A percentile compares a stretch with the other conserved stretches of the same genome.
Evolutionary conservation across 179 eudicot species (phyloP).

Genomic region (Camellia oleifera): DNA sequence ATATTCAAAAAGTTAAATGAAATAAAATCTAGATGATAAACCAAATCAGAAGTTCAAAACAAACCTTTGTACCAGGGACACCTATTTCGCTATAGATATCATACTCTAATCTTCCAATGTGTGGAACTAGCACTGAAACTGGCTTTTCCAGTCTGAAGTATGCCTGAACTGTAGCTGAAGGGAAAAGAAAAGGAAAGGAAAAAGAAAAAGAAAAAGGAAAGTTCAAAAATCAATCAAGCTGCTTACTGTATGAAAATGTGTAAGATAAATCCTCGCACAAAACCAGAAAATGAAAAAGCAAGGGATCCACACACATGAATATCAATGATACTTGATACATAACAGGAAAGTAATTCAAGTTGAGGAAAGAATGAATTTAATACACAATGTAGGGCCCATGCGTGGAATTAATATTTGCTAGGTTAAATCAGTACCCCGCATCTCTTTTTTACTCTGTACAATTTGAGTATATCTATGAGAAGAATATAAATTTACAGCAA

Average conservation of each 20-base stretch:
- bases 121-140: constrained; percentile 36
- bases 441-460: too few relatives aligned
- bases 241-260: neutral
- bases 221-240: neutral
- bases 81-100: constrained; percentile 46
- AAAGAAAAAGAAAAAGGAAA: neutral
- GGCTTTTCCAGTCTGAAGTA: constrained; percentile 47
- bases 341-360: too few relatives aligned
- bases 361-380: too few relatives aligned
- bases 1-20: constrained; percentile 2
- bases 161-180: constrained; percentile 49
- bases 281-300: neutral
- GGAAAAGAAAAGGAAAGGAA: neutral
- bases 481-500: too few relatives aligned
- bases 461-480: too few relatives aligned
- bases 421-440: too few relatives aligned
- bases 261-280: neutral
- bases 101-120: constrained; percentile 43
- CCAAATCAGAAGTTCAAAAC: constrained; percentile 4
- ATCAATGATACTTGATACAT: too few relatives aligned
- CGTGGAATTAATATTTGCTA: too few relatives aligned
- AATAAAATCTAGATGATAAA: neutral
- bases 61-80: constrained; percentile 44
- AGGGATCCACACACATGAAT: neutral
- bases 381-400: too few relatives aligned